Evolutionary conservation across 768 basidiomycete species (phyloP).

Genomic region (Suillus subluteus): DNA sequence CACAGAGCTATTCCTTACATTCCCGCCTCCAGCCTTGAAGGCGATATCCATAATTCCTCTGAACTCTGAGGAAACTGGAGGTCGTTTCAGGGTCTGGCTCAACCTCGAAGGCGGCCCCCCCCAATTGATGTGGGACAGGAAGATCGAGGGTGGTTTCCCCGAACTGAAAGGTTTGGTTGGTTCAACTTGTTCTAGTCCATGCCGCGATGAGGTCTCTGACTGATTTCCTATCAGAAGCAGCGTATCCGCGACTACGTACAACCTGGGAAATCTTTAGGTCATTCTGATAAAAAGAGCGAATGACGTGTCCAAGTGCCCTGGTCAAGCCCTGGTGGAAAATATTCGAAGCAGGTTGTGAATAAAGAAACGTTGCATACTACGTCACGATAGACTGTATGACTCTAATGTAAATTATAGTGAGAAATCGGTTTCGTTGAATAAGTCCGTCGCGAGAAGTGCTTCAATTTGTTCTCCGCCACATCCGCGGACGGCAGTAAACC

Average conservation of each 20-base stretch:
- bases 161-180: conserved; percentile 84
- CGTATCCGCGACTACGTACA: conserved; percentile 81
- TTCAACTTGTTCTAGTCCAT: conserved; percentile 12
- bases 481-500: conserved; percentile 19
- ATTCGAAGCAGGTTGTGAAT: background rate
- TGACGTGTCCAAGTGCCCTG: background rate
- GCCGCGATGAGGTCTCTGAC: conserved; percentile 8
- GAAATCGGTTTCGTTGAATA: conserved; percentile 1
- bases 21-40: conserved; percentile 75
- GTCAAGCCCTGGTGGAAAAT: background rate
- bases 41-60: conserved; percentile 75
- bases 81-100: conserved; percentile 92
- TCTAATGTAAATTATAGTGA: conserved; percentile 7
- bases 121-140: conserved; percentile 84
- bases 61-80: conserved; percentile 81
- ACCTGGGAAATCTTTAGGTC: conserved; percentile 82
- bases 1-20: conserved; percentile 90
- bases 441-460: conserved; percentile 6
- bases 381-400: background rate
- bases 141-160: conserved; percentile 89
- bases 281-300: conserved; percentile 70
- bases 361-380: conserved; percentile 9
- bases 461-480: conserved; percentile 22
- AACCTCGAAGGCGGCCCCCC: conserved; percentile 40
- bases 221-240: conserved; percentile 67